Conservation (phyloP, 495 filamentous ascomycete species). For the Aspergillus funiculosus region DNA sequence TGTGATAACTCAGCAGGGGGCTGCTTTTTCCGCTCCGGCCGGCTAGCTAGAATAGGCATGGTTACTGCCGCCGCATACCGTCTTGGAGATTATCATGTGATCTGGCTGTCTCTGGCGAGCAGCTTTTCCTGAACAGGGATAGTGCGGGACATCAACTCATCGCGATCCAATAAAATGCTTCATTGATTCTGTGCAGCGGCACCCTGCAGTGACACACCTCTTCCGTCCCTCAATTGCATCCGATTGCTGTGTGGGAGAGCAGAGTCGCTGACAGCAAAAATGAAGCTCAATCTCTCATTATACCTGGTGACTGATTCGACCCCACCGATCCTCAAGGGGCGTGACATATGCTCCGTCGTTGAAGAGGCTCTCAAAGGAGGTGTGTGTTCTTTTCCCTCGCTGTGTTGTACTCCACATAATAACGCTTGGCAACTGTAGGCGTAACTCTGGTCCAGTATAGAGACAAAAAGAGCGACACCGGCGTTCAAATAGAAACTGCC, state of each 20-base stretch:
- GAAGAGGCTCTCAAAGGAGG: slow-evolving; percentile 70
- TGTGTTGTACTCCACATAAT: slow-evolving; percentile 16
- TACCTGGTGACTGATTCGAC: slow-evolving; percentile 95
- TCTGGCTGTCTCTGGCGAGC: not conserved
- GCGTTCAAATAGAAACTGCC: slow-evolving; percentile 63
- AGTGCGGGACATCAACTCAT: not conserved
- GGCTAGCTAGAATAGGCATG: too few relatives aligned
- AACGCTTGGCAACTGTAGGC: slow-evolving; percentile 35
- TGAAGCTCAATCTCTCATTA: slow-evolving; percentile 54
- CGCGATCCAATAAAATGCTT: too few relatives aligned
- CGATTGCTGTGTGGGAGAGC: not conserved
- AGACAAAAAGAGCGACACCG: slow-evolving; percentile 80
- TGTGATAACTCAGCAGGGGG: too few relatives aligned
- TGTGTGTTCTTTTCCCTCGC: slow-evolving; percentile 17
- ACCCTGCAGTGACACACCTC: not conserved
- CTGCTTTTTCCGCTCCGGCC: too few relatives aligned
- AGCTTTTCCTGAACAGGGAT: slow-evolving; percentile 8
- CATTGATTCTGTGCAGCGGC: too few relatives aligned
- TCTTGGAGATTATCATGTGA: slow-evolving; percentile 8
- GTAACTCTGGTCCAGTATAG: slow-evolving; percentile 86
- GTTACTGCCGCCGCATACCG: not conserved
- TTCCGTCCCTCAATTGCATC: not conserved
- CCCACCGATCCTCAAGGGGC: slow-evolving; percentile 63
- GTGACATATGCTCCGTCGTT: slow-evolving; percentile 68
- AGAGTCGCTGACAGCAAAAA: slow-evolving; percentile 11